Base-by-base conservation (phyloP, 2,329 filamentous ascomycete species). In the Leptographium radiaticola region DNA sequence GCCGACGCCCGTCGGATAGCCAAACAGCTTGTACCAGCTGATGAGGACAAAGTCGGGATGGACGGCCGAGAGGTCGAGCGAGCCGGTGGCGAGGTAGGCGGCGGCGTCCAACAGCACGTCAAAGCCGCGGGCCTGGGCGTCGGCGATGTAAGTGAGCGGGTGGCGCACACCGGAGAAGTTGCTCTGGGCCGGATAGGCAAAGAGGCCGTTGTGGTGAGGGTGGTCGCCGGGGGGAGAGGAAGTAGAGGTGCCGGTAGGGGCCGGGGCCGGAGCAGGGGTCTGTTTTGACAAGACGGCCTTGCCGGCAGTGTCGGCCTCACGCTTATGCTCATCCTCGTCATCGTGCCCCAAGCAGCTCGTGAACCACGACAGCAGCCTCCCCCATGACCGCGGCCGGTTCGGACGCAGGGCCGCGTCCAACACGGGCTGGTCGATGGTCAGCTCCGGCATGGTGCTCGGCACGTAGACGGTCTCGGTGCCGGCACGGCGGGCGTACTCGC, bases 161-260 rank as follows among this genome's bases (percentile, higher is more conserved):
- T 73, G 70, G 0, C 67, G 66, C 4, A 71, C 70, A 36, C 71
- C 71, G 49, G 62, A 68, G 53, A 73, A 72, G 58, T 74, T 74
- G 56, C 68, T 71, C 59, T 74, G 71, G 0, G 70, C 71, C 4
- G 71, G 71, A 59, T 71, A 74, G 4, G 70, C 71, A 55, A 74
- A 71, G 18, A 74, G 62, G 9, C 68, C 67, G 18, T 57, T 57
- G 39, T 52, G 30, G 36, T 57, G 39, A 25, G 6, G 10, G 43
- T 59, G 57, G 50, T 62, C 44, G 40, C 20, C 25, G 25, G 25
- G 25, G 5, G 25, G 5, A 2, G 25, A 25, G 25, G 25, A 25
- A 5, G 5, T 2, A 3, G 25, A 3, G 25, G 25, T 25, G 25
- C 25, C 25, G 25, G 25, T 25, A 25, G 25, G 25, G 25, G 25